Base-by-base conservation (phyloP, 331 rosid genomes). In the Arachis monticola region DNA sequence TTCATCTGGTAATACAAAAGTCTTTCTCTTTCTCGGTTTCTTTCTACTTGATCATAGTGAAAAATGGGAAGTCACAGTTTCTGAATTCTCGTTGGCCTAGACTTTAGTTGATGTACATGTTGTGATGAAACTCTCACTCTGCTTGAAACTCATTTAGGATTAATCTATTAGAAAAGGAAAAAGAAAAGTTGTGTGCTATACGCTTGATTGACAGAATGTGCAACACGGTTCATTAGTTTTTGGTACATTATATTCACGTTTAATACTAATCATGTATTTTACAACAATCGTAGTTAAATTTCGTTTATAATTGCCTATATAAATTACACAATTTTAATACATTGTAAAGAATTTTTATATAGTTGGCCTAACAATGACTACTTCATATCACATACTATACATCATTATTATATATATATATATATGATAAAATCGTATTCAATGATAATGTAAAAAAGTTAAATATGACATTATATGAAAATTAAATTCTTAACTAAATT, bases 1-100 rank as follows among this genome's bases (percentile, higher is more conserved):
- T 81, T 76, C 79, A 88, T 77, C 93, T 83, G 92, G 99, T 95
- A 95, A 88, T 61, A 60, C 58, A 59, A 17, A 17, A 55, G 8
- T 51, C 82, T 64, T 66, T 17, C 2, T 17, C 32, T 66, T 68
- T 73, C 22, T 70, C 14, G 17, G 68, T 73, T 47, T 48, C 62
- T 78, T 55, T 45, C 64, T 67, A 57, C 10, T 64, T 11, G 56
- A 67, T 41, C 58, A 32, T 71, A 7, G 9, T 27, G 30, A 38
- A 27, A 31, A 64, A 7, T 75, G 22, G 8, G 41, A 41, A 56
- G 56, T 63, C 51, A 60, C 70, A 40, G 6, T 17, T 74, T 64
- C 31, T 57, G 48, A 55, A 31, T 60, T 67, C 59, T 40, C 5
- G n/a, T 48, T 66, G 51, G 70, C 48, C 7, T 17, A 17, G 22